Evolutionary conservation across 768 basidiomycete species (phyloP).

Genomic region (Leucocoprinus sp.): DNA sequence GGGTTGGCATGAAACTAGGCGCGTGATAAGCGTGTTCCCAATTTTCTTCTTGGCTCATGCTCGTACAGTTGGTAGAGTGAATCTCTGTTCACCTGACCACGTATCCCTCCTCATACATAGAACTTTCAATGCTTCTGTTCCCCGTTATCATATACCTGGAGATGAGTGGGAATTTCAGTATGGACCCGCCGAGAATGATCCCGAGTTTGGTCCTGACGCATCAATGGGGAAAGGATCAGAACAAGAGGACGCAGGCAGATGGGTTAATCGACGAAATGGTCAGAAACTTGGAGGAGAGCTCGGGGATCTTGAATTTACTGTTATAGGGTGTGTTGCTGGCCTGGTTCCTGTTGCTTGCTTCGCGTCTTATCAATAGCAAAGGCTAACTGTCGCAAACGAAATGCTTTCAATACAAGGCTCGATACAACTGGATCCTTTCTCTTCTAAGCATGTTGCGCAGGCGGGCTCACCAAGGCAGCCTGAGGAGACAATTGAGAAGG

Average conservation of each 20-base stretch:
- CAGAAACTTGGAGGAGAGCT: slow-evolving; percentile 59
- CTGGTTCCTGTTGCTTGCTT: not conserved
- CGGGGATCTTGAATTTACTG: slow-evolving; percentile 72
- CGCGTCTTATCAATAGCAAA: slow-evolving; percentile 22
- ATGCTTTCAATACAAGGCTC: slow-evolving; percentile 89
- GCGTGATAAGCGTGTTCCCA: slow-evolving; percentile 19
- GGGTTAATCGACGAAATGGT: slow-evolving; percentile 70
- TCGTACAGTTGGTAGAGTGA: slow-evolving; percentile 70
- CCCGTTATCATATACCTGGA: slow-evolving; percentile 79
- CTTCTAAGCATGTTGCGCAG: slow-evolving; percentile 38
- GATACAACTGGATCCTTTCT: slow-evolving; percentile 69
- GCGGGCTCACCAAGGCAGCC: slow-evolving; percentile 14
- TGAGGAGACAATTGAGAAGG: slow-evolving; percentile 16
- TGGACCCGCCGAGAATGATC: slow-evolving; percentile 73
- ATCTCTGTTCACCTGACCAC: slow-evolving; percentile 86
- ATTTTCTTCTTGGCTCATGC: slow-evolving; percentile 4
- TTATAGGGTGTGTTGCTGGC: slow-evolving; percentile 62
- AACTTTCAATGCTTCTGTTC: slow-evolving; percentile 94
- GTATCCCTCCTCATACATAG: slow-evolving; percentile 82
- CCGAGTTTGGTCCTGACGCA: slow-evolving; percentile 47
- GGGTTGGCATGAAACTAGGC: slow-evolving; percentile 75
- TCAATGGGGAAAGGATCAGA: slow-evolving; percentile 21
- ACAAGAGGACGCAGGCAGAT: slow-evolving; percentile 53
- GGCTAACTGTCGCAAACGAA: slow-evolving; percentile 83
- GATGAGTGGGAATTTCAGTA: slow-evolving; percentile 84